Evolutionary conservation across 1,284 basidiomycete genomes (phyloP).

Genomic region (Cryptococcus sp.): DNA sequence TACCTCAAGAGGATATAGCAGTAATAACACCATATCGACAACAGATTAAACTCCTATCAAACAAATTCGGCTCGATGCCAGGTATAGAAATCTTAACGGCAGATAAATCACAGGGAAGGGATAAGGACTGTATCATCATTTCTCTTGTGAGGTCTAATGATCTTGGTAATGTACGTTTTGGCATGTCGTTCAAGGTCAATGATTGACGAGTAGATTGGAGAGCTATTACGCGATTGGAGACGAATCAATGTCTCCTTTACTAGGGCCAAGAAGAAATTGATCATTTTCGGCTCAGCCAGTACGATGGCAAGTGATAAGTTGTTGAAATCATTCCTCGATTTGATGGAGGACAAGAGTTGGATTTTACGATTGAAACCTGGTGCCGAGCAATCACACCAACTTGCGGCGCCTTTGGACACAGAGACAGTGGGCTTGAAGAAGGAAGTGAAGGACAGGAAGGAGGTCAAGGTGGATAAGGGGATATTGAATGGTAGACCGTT

Average conservation of each 20-base stretch:
- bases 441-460: neutral
- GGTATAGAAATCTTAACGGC: constrained; percentile 87
- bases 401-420: constrained; percentile 2
- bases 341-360: constrained; percentile 71
- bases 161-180: constrained; percentile 58
- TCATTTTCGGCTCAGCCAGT: constrained; percentile 78
- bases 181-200: neutral
- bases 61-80: constrained; percentile 49
- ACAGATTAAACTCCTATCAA: constrained; percentile 81
- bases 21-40: constrained; percentile 90
- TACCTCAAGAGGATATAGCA: constrained; percentile 68
- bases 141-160: constrained; percentile 88
- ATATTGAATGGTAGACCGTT: constrained; percentile 21
- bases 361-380: constrained; percentile 56
- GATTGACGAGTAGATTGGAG: constrained; percentile 62
- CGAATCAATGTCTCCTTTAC: constrained; percentile 96
- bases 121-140: constrained; percentile 92
- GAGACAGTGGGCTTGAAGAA: constrained; percentile 1
- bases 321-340: constrained; percentile 64
- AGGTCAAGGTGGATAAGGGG: constrained; percentile 7
- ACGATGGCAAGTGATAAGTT: constrained; percentile 62
- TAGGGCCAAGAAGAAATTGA: constrained; percentile 79
- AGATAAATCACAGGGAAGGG: constrained; percentile 90
- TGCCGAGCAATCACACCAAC: constrained; percentile 50
- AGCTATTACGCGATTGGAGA: constrained; percentile 89